Base-by-base conservation (phyloP, 176 grass and related monocot species). In the Dactylis glomerata region DNA sequence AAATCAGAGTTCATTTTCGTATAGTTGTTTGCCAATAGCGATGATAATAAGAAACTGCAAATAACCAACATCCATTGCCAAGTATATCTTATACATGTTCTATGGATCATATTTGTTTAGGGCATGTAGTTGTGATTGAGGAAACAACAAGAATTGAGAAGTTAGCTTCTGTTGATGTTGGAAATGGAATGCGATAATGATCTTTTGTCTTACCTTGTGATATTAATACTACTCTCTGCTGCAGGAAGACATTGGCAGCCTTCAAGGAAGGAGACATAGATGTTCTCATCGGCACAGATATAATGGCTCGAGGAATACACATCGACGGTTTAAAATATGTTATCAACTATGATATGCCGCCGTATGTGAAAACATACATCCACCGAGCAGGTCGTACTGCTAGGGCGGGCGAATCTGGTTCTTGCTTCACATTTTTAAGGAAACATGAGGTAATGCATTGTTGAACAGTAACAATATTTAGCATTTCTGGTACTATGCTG, bases 241-340 rank as follows among this genome's bases (percentile, higher is more conserved):
- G 64, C 78, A 97, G 95, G 76, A 95, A 98, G 88, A 95, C 87
- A 78, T 75, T 98, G 65, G 88, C 89, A 67, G 82, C 87, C 12
- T 95, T 98, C 86, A 98, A 90, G 86, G 89, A 95, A 93, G 96
- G 96, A 36, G 66, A 83, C 64, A 85, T 92, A 20, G 85, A 98
- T 85, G 95, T 98, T 69, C 87, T 98, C 37, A 92, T 98, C 36
- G 92, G 92, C 59, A 95, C 95, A 22, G 92, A 98, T 90, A 94
- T 91, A 78, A 98, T 98, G 95, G 94, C 95, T 66, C 87, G 95
- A 75, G 95, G 95, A 88, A 98, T 98, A 90, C 92, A 95, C 83
- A 92, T 95, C n/a, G 91, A 95, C 86, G 92, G 88, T 52, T 88
- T 95, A 81, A 98, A 68, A 93, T 93, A 95, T 84, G 92, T 95